phyloP scores from a whole-genome alignment of 2,329 filamentous ascomycete species.

The Microsporum audouinii region DNA sequence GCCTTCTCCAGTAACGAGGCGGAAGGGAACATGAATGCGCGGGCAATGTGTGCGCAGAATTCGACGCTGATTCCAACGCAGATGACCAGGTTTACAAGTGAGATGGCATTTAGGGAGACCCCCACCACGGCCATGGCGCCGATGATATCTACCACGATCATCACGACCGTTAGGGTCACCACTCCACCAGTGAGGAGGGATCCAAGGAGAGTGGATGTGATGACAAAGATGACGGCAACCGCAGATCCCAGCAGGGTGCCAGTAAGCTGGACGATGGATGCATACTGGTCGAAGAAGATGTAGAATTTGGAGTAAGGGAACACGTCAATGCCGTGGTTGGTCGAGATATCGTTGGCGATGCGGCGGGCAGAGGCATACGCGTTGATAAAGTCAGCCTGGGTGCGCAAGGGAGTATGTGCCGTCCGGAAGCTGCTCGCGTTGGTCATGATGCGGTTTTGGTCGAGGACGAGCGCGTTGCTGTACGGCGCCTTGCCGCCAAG shows the following conservation, averaged over 20 bases:
- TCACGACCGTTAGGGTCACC: conserved; percentile 75
- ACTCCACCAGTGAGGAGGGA: conserved; percentile 70
- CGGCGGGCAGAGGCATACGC: conserved; percentile 82
- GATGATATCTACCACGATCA: conserved; percentile 90
- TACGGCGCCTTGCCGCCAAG: conserved; percentile 83
- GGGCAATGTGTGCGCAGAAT: conserved; percentile 92
- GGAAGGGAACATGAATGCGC: conserved; percentile 90
- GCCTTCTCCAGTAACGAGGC: conserved; percentile 69
- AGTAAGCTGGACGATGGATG: conserved; percentile 69
- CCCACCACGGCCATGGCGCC: conserved; percentile 83
- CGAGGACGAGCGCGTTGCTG: conserved; percentile 68
- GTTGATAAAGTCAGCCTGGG: conserved; percentile 83
- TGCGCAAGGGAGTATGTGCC: conserved; percentile 72
- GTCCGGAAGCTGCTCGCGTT: conserved; percentile 86
- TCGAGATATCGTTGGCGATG: conserved; percentile 65
- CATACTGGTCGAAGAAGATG: conserved; percentile 98
- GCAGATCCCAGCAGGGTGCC: conserved; percentile 70
- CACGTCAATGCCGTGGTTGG: conserved; percentile 62
- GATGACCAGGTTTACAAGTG: conserved; percentile 90
- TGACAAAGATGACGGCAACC: conserved; percentile 69
- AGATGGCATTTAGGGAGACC: conserved; percentile 89
- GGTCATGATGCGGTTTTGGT: conserved; percentile 54
- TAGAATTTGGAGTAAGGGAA: conserved; percentile 98
- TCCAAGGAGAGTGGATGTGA: conserved; percentile 71
- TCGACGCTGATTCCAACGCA: conserved; percentile 94